A percentile compares a stretch with the other conserved stretches of the same genome.
These are phyloP conservation scores for Krasilnikovozyma curviuscula DNA, from an alignment of 768 basidiomycete species.

Conservation along the genomic window DNA sequence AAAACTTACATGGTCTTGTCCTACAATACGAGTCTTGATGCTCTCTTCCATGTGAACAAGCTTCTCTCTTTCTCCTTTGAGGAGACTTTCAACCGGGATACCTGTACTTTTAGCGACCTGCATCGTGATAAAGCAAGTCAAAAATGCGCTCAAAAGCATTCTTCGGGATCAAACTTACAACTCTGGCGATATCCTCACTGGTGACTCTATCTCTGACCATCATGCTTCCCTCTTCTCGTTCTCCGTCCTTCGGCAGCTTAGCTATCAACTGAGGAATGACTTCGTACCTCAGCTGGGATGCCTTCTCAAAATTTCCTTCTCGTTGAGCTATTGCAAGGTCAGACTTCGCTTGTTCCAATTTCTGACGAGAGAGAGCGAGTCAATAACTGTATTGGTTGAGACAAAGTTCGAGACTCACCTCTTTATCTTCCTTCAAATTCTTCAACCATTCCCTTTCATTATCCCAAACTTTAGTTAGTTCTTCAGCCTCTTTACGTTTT, in stretches of 20 bases:
- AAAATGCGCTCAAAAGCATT: too few relatives aligned
- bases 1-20: slow-evolving; percentile 50
- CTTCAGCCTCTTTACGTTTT: slow-evolving; percentile 45
- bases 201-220: slow-evolving; percentile 76
- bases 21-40: slow-evolving; percentile 55
- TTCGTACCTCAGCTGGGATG: slow-evolving; percentile 62
- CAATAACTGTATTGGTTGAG: too few relatives aligned
- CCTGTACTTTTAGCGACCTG: slow-evolving; percentile 65
- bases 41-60: slow-evolving; percentile 81
- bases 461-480: slow-evolving; percentile 50
- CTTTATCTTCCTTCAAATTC: slow-evolving; percentile 25
- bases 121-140: too few relatives aligned
- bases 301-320: slow-evolving; percentile 66
- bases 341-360: slow-evolving; percentile 62
- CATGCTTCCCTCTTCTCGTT: slow-evolving; percentile 32
- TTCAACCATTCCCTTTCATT: slow-evolving; percentile 25
- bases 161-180: slow-evolving; percentile 30
- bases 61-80: slow-evolving; percentile 78
- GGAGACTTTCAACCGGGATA: slow-evolving; percentile 68
- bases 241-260: slow-evolving; percentile 42
- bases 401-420: slow-evolving; percentile 9
- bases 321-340: slow-evolving; percentile 75
- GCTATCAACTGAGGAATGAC: slow-evolving; percentile 63
- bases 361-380: slow-evolving; percentile 24
- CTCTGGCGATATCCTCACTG: slow-evolving; percentile 69